These are phyloP conservation scores for Sarcomyxa edulis DNA, from an alignment of 768 basidiomycete species.

Conservation along the genomic window DNA sequence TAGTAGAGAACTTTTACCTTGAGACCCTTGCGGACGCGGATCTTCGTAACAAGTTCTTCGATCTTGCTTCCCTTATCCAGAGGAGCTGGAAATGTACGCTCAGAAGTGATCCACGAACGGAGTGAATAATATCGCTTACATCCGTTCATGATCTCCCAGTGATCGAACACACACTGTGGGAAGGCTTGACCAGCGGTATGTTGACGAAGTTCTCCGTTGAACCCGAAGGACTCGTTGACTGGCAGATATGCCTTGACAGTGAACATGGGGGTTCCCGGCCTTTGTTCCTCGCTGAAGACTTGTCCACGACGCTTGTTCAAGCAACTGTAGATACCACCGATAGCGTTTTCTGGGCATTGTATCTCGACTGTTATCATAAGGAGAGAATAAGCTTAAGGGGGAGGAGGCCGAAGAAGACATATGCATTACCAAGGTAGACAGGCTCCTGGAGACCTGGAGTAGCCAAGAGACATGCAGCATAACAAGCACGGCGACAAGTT, in stretches of 20 bases:
- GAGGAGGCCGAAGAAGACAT: background rate
- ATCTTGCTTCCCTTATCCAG: constrained; percentile 91
- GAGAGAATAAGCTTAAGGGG: constrained; percentile 10
- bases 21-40: constrained; percentile 93
- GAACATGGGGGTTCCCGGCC: constrained; percentile 98
- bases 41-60: constrained; percentile 74
- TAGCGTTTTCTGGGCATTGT: constrained; percentile 95
- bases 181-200: constrained; percentile 96
- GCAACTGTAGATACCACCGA: constrained; percentile 93
- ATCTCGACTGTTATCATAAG: constrained; percentile 68
- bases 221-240: constrained; percentile 91
- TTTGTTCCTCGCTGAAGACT: constrained; percentile 96
- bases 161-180: constrained; percentile 93
- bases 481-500: constrained; percentile 91
- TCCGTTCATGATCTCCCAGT: constrained; percentile 85
- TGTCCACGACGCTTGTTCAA: constrained; percentile 98
- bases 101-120: constrained; percentile 7
- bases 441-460: constrained; percentile 93
- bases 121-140: constrained; percentile 38
- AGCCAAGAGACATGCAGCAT: constrained; percentile 92
- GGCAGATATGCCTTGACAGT: constrained; percentile 97
- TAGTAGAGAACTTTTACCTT: constrained; percentile 45
- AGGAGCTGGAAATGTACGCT: constrained; percentile 40
- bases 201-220: constrained; percentile 93
- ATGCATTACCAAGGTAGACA: constrained; percentile 74